Conservation (phyloP, 352 stramenopile genomes). For the Hyaloperonospora brassicae region DNA sequence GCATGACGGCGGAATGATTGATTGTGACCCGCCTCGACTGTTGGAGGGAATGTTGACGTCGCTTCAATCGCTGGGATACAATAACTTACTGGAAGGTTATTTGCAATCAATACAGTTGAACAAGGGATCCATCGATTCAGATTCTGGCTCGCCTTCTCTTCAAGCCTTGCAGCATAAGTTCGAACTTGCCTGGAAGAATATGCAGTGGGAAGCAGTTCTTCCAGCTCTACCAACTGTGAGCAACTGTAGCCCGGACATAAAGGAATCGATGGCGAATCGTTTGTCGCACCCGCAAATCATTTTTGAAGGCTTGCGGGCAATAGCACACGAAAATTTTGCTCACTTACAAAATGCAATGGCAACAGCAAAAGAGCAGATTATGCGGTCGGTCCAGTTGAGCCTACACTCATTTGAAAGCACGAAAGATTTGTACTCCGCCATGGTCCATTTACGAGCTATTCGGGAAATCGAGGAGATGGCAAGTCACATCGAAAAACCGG, state of each 20-base stretch:
- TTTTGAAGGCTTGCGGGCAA: conserved; percentile 46
- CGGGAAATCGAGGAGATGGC: conserved; percentile 52
- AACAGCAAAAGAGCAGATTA: conserved; percentile 40
- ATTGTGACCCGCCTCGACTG: conserved; percentile 9
- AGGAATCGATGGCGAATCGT: neutral
- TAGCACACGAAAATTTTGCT: conserved; percentile 44
- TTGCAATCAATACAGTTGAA: conserved; percentile 29
- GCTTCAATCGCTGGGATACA: conserved; percentile 60
- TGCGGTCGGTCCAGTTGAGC: conserved; percentile 48
- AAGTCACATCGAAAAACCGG: conserved; percentile 8
- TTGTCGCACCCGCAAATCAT: conserved; percentile 53
- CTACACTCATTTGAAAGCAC: conserved; percentile 63
- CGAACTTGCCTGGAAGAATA: conserved; percentile 67
- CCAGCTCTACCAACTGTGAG: conserved; percentile 17
- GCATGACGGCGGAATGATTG: neutral
- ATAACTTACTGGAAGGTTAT: conserved; percentile 60
- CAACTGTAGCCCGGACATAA: conserved; percentile 1
- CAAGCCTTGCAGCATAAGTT: conserved; percentile 54
- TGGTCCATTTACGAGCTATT: conserved; percentile 53
- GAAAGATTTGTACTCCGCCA: conserved; percentile 44
- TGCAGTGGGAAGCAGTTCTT: conserved; percentile 61
- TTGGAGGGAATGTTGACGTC: conserved; percentile 52
- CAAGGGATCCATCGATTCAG: neutral
- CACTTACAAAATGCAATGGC: conserved; percentile 30
- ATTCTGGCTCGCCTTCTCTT: conserved; percentile 1